phyloP scores from a whole-genome alignment of 2,329 filamentous ascomycete genomes.

The Leptographium lundbergii region DNA sequence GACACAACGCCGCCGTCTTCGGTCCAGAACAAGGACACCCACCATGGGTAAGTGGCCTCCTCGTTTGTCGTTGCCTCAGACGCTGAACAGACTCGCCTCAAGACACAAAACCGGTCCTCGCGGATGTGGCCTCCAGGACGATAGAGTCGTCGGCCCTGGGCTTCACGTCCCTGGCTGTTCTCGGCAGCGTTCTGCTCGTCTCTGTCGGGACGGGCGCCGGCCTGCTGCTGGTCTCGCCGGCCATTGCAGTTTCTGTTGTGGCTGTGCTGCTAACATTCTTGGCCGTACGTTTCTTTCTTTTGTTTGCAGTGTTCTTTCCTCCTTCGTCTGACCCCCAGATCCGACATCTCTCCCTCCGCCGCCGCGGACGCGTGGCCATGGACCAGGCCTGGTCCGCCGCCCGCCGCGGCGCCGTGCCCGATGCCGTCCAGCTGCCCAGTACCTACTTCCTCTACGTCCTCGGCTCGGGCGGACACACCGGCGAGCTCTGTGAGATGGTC shows the following conservation, averaged over 20 bases:
- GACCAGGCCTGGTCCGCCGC: conserved; percentile 6
- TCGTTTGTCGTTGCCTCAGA: not conserved
- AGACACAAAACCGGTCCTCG: not conserved
- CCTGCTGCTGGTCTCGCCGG: not conserved
- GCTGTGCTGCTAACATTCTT: not conserved
- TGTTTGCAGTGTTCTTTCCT: no score
- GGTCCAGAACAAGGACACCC: not conserved
- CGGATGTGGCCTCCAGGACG: not conserved
- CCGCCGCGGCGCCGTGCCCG: conserved; percentile 5
- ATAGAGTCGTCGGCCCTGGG: not conserved
- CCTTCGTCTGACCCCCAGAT: not conserved
- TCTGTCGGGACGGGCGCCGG: not conserved
- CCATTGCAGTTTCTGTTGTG: not conserved
- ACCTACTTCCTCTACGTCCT: conserved; percentile 66
- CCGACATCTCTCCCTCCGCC: conserved; percentile 5
- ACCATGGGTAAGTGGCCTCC: not conserved
- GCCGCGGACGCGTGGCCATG: conserved; percentile 1
- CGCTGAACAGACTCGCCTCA: not conserved
- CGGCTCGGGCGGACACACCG: conserved; percentile 86
- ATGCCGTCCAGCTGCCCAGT: conserved; percentile 12
- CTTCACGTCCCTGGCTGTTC: not conserved
- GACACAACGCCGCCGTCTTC: no score
- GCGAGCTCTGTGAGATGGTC: conserved; percentile 86
- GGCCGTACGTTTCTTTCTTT: not conserved
- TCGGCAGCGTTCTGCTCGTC: not conserved